Base-by-base conservation (phyloP, 768 basidiomycete species). In the Cantharellus cinnabarinus region DNA sequence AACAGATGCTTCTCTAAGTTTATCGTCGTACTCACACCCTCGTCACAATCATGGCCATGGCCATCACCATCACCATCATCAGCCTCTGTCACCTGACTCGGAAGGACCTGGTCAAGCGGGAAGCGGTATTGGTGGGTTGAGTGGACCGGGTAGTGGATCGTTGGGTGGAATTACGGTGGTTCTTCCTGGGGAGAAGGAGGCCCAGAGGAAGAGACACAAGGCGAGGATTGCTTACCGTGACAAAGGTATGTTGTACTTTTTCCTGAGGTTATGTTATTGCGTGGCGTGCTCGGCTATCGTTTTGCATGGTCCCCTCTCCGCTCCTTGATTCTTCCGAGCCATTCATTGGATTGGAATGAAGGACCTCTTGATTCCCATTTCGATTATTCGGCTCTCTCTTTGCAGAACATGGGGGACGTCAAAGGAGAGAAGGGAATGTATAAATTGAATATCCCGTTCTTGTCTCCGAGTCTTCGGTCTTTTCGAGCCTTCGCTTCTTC, bases 1-100 rank as follows among this genome's bases (percentile, higher is more conserved):
- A 1, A 74, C 81, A 35, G 88, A 90, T 37, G 44, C 44, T 48
- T 10, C 14, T 20, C 20, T 20, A 48, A 10, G 14, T 48, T 48
- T 20, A 10, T 29, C 20, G 20, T 29, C 20, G 20, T 29, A 29
- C 1, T 29, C 20, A 29, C 20, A 29, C 20, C 20, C 20, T 29
- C 20, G 20, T 29, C 20, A 29, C 20, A 29, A 48, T 48, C 44
- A 48, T 48, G 10, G 44, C 44, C 20, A 29, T 29, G 20, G 20
- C 20, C 20, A 29, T 29, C 20, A 29, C 20, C 20, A 29, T 29
- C 20, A 29, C 20, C 20, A 29, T 29, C 20, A 29, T 29, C 20
- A 29, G 1, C 20, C 20, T 29, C 20, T 29, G 20, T 29, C 20
- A 29, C 20, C 20, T 29, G 20, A 29, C 20, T 29, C 20, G 20